A percentile compares a stretch with the other conserved stretches of the same genome.
phyloP scores from a whole-genome alignment of 148 eudicot species.

The Vaccinium darrowii region DNA sequence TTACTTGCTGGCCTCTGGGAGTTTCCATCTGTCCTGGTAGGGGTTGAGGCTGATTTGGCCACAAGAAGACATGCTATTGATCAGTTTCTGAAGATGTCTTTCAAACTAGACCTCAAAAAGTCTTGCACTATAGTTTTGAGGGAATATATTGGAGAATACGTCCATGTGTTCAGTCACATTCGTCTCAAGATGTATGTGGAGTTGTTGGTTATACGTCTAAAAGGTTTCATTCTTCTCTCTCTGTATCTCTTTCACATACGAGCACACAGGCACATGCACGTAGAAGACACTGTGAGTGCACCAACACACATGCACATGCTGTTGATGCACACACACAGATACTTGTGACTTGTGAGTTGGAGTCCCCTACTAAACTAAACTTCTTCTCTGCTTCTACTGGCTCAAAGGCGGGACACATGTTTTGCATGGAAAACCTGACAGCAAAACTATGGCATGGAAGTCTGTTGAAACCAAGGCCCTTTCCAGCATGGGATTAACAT shows the following conservation, averaged over 20 bases:
- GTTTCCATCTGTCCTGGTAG: constrained; percentile 78
- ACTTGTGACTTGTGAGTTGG: background rate
- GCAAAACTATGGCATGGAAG: constrained; percentile 54
- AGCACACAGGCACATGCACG: background rate
- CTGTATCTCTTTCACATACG: background rate
- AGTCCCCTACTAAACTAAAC: background rate
- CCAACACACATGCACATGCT: background rate
- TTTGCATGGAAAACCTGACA: constrained; percentile 31
- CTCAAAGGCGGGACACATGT: constrained; percentile 42
- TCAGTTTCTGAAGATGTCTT: constrained; percentile 54
- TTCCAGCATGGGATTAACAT: constrained; percentile 84
- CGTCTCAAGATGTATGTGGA: constrained; percentile 93
- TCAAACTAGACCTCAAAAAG: constrained; percentile 49
- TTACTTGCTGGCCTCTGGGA: constrained; percentile 99
- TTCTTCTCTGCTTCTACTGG: constrained; percentile 18
- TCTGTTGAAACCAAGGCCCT: constrained; percentile 60
- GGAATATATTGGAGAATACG: constrained; percentile 81
- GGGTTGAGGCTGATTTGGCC: constrained; percentile 45
- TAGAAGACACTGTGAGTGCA: background rate
- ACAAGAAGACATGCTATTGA: constrained; percentile 61
- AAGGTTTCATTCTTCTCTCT: constrained; percentile 44
- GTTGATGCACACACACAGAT: background rate
- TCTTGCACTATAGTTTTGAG: constrained; percentile 51
- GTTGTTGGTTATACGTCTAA: constrained; percentile 50
- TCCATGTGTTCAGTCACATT: constrained; percentile 81